phyloP scores from a whole-genome alignment of 2,329 filamentous ascomycete genomes.

The Fusarium sp. region DNA sequence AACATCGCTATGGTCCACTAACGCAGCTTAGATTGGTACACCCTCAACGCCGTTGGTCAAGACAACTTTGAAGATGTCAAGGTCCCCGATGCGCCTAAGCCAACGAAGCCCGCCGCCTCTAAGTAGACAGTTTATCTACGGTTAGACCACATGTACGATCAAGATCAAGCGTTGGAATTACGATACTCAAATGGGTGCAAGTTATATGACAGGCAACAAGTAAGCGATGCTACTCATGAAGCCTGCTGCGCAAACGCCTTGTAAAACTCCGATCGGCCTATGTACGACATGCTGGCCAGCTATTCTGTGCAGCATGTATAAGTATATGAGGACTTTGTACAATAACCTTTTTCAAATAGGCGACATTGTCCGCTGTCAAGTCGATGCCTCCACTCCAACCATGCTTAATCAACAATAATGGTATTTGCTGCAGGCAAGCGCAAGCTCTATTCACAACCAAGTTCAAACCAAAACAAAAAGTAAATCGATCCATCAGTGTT shows the following conservation, averaged over 20 bases:
- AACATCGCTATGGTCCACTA: conserved; percentile 18
- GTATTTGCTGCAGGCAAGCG: conserved; percentile 18
- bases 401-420: conserved; percentile 22
- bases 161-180: conserved; percentile 16
- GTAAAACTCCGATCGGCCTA: conserved; percentile 22
- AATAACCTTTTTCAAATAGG: conserved; percentile 35
- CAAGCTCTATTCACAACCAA: conserved; percentile 34
- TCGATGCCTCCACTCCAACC: conserved; percentile 33
- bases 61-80: conserved; percentile 97
- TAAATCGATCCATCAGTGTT: conserved; percentile 36
- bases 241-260: conserved; percentile 36
- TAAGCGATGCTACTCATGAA: conserved; percentile 32
- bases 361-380: conserved; percentile 23
- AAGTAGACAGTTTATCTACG: conserved; percentile 41
- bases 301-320: conserved; percentile 37
- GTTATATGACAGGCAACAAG: conserved; percentile 16
- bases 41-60: conserved; percentile 87
- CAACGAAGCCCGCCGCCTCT: conserved; percentile 59
- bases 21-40: conserved; percentile 63
- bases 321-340: conserved; percentile 40
- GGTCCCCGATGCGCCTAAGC: conserved; percentile 79
- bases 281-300: conserved; percentile 42
- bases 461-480: conserved; percentile 33
- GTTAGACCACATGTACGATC: conserved; percentile 7
- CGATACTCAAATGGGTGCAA: background rate